Percentiles rank a stretch among this genome's conserved stretches.
Conservation (phyloP, 148 eudicot genomes). For the Nepenthes mirabilis region DNA sequence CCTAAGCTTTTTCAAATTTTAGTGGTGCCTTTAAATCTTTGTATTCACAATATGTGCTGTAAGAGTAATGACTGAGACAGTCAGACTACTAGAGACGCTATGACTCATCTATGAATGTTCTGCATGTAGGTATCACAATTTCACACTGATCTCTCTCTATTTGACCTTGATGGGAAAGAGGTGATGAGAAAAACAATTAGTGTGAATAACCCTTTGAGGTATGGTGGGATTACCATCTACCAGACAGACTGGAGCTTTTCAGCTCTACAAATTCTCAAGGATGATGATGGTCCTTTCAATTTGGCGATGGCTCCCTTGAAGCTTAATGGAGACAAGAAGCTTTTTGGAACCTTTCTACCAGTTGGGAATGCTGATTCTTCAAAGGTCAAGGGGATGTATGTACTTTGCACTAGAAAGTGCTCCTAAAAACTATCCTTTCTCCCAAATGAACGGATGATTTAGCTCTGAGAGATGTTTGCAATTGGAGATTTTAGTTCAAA, state of each 20-base stretch:
- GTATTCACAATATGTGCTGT: background rate
- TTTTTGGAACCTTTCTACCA: conserved; percentile 82
- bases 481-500: no score
- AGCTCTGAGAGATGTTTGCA: no score
- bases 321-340: conserved; percentile 83
- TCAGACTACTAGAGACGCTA: background rate
- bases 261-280: conserved; percentile 68
- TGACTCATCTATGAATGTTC: conserved; percentile 3
- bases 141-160: conserved; percentile 73
- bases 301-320: conserved; percentile 88
- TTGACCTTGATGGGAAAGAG: conserved; percentile 83
- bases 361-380: conserved; percentile 57
- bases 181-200: conserved; percentile 88
- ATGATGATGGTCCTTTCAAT: conserved; percentile 93
- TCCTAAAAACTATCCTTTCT: background rate
- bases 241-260: conserved; percentile 98
- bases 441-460: no score
- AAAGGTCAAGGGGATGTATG: conserved; percentile 89
- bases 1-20: background rate
- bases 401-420: background rate
- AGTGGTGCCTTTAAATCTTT: background rate
- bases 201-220: conserved; percentile 91
- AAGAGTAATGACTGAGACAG: no score
- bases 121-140: conserved; percentile 63
- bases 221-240: conserved; percentile 85